These are phyloP conservation scores for Lasiosphaeria miniovina DNA, from an alignment of 495 filamentous ascomycete genomes.

Conservation along the genomic window DNA sequence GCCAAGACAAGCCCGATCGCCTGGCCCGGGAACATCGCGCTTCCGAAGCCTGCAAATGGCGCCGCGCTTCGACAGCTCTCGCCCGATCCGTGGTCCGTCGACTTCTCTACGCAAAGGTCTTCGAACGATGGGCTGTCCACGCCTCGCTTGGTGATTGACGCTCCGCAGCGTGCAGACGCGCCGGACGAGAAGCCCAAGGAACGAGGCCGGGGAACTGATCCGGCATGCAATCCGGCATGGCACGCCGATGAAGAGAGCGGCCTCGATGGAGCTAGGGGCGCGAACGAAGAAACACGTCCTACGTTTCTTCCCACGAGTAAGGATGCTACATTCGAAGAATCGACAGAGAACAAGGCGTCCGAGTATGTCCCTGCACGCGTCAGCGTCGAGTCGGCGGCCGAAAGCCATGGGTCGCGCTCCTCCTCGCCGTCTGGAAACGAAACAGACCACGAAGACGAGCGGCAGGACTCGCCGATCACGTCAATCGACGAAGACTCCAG, in stretches of 20 bases:
- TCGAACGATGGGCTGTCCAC: constrained; percentile 17
- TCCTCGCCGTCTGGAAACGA: constrained; percentile 41
- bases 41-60: constrained; percentile 22
- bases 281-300: not conserved
- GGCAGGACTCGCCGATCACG: constrained; percentile 50
- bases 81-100: constrained; percentile 50
- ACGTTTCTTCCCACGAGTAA: not conserved
- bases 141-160: constrained; percentile 22
- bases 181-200: not conserved
- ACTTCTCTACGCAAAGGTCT: constrained; percentile 24
- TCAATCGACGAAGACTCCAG: constrained; percentile 52
- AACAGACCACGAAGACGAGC: constrained; percentile 37
- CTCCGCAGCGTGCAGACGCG: constrained; percentile 6
- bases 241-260: not conserved
- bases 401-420: constrained; percentile 26
- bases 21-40: constrained; percentile 40
- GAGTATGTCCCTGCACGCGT: constrained; percentile 8
- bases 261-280: not conserved
- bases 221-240: not conserved
- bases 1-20: constrained; percentile 37
- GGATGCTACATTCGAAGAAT: not conserved
- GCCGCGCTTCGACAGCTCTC: constrained; percentile 45
- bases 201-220: not conserved
- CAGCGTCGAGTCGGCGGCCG: constrained; percentile 17
- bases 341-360: constrained; percentile 3